Evolutionary conservation across 331 rosid genomes (phyloP).

Genomic region (Acacia concinna): DNA sequence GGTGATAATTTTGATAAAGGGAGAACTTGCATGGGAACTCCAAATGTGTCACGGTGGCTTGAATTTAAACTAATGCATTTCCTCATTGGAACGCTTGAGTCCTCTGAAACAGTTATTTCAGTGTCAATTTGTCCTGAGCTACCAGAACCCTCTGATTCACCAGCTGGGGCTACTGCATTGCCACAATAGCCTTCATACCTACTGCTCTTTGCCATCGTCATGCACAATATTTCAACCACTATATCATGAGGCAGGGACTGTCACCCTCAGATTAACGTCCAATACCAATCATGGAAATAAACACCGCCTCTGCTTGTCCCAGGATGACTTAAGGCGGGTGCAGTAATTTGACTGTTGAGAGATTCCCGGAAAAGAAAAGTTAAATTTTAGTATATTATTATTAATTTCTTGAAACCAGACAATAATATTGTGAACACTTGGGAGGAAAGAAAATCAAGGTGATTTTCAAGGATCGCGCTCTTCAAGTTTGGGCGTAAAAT

Average conservation of each 20-base stretch:
- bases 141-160: conserved; percentile 86
- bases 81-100: conserved; percentile 57
- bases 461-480: background rate
- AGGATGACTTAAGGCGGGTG: background rate
- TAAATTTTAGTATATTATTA: conserved; percentile 15
- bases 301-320: conserved; percentile 3
- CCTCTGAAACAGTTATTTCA: conserved; percentile 73
- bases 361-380: conserved; percentile 11
- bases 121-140: conserved; percentile 73
- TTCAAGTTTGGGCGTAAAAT: background rate
- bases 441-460: background rate
- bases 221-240: conserved; percentile 26
- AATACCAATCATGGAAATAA: conserved; percentile 22
- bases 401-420: conserved; percentile 4
- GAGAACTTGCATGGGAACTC: conserved; percentile 52
- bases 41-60: conserved; percentile 35
- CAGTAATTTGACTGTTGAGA: conserved; percentile 28
- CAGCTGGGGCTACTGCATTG: conserved; percentile 46
- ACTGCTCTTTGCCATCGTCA: conserved; percentile 49
- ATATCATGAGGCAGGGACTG: conserved; percentile 5
- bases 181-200: conserved; percentile 60
- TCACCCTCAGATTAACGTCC: conserved; percentile 18
- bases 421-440: background rate
- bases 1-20: conserved; percentile 55
- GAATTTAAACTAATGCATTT: conserved; percentile 71